These are phyloP conservation scores for Puccinia polysora DNA, from an alignment of 1,284 basidiomycete genomes.

Conservation along the genomic window DNA sequence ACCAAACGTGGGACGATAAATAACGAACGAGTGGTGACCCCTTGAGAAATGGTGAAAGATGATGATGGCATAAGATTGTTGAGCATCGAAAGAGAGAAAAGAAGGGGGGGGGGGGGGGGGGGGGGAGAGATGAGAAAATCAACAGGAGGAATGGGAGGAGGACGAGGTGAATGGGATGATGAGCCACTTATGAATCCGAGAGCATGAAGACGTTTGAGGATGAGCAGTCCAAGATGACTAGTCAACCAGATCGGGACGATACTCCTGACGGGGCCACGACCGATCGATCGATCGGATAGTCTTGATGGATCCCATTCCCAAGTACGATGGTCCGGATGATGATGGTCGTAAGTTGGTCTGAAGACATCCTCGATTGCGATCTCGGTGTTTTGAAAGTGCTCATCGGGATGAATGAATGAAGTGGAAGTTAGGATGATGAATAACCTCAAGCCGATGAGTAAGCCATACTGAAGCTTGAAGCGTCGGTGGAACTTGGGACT, in stretches of 20 bases:
- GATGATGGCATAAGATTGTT: not conserved
- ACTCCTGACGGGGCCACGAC: conserved; percentile 47
- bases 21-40: conserved; percentile 44
- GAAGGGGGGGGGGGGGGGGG: not conserved
- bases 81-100: not conserved
- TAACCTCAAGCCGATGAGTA: conserved; percentile 48
- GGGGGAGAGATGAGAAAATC: not conserved
- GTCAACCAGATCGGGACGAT: conserved; percentile 46
- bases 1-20: conserved; percentile 46
- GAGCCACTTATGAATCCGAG: not conserved
- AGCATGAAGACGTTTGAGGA: conserved; percentile 22
- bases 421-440: conserved; percentile 48
- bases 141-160: not conserved
- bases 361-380: conserved; percentile 46
- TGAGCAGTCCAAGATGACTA: conserved; percentile 44
- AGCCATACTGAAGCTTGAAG: conserved; percentile 46
- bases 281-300: conserved; percentile 24
- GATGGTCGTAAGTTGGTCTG: conserved; percentile 25
- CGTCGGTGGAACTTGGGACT: no score
- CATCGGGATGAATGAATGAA: conserved; percentile 53
- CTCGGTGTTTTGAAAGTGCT: conserved; percentile 53
- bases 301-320: conserved; percentile 28
- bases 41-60: not conserved
- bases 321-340: conserved; percentile 5
- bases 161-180: not conserved